These are phyloP conservation scores for Floccularia luteovirens DNA, from an alignment of 768 basidiomycete species.

Conservation along the genomic window DNA sequence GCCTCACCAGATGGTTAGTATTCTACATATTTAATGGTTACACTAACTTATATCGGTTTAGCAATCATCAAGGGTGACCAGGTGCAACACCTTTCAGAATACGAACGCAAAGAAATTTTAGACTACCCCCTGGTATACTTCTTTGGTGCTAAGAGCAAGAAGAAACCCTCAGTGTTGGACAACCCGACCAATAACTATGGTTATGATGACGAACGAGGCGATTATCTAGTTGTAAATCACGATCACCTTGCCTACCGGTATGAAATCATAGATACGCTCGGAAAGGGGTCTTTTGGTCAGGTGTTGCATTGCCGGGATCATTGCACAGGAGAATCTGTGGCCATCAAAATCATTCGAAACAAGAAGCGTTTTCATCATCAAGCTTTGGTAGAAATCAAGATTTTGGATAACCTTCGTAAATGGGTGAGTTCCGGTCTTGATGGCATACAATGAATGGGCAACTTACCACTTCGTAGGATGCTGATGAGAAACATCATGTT, in stretches of 20 bases:
- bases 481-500: slow-evolving; percentile 94
- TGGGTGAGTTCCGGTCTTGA: slow-evolving; percentile 60
- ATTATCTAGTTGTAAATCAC: slow-evolving; percentile 83
- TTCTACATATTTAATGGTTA: not conserved
- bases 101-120: slow-evolving; percentile 85
- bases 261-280: slow-evolving; percentile 85
- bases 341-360: slow-evolving; percentile 98
- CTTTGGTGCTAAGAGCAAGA: slow-evolving; percentile 71
- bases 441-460: not conserved
- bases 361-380: slow-evolving; percentile 99
- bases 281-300: slow-evolving; percentile 98
- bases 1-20: slow-evolving; percentile 64
- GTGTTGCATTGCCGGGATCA: slow-evolving; percentile 95
- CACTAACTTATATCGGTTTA: slow-evolving; percentile 16
- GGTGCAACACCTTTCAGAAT: slow-evolving; percentile 71
- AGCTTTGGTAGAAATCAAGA: slow-evolving; percentile 98
- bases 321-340: slow-evolving; percentile 91
- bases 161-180: slow-evolving; percentile 73
- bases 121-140: slow-evolving; percentile 83
- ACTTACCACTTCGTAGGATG: slow-evolving; percentile 48
- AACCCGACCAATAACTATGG: slow-evolving; percentile 81
- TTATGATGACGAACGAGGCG: slow-evolving; percentile 97
- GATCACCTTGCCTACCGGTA: slow-evolving; percentile 98
- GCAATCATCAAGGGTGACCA: slow-evolving; percentile 62
- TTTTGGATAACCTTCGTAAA: slow-evolving; percentile 91